Evolutionary conservation across 1,139 yeast genomes (phyloP).

Genomic region (Meyerozyma smithsonii): DNA sequence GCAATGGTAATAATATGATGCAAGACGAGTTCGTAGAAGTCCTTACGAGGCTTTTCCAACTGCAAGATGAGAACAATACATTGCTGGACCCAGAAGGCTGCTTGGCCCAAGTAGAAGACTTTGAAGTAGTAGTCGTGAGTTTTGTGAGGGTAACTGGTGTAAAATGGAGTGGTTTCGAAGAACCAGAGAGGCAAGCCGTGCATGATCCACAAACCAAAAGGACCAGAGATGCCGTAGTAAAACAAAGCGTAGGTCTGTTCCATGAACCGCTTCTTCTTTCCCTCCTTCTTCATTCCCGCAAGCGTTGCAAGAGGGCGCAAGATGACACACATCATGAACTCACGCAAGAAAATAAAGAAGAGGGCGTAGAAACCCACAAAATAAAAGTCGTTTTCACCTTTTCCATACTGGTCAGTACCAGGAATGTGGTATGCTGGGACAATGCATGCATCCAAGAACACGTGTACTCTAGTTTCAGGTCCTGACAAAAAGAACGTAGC

Average conservation of each 20-base stretch:
- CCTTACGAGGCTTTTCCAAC: conserved; percentile 93
- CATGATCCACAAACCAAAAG: conserved; percentile 90
- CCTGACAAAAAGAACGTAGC: conserved; percentile 41
- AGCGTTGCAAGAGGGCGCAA: conserved; percentile 64
- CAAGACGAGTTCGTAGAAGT: conserved; percentile 81
- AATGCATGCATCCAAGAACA: conserved; percentile 57
- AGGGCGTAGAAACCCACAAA: conserved; percentile 80
- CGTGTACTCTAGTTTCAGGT: conserved; percentile 54
- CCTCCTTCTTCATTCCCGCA: conserved; percentile 51
- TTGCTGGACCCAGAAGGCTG: conserved; percentile 97
- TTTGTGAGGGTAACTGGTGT: conserved; percentile 76
- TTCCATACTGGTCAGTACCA: conserved; percentile 65
- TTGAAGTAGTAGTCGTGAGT: conserved; percentile 70
- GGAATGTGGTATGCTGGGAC: conserved; percentile 62
- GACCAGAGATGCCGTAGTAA: conserved; percentile 79
- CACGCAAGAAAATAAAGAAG: conserved; percentile 86
- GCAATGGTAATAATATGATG: conserved; percentile 92
- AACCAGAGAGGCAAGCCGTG: conserved; percentile 78
- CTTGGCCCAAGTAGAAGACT: conserved; percentile 82
- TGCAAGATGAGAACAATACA: conserved; percentile 75
- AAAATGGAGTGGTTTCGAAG: conserved; percentile 80
- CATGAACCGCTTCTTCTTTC: conserved; percentile 75
- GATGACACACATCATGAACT: conserved; percentile 80
- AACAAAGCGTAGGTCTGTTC: conserved; percentile 86
- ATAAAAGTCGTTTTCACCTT: conserved; percentile 77